These are phyloP conservation scores for Dothidotthia symphoricarpi DNA, from an alignment of 2,329 filamentous ascomycete genomes.

Conservation along the genomic window DNA sequence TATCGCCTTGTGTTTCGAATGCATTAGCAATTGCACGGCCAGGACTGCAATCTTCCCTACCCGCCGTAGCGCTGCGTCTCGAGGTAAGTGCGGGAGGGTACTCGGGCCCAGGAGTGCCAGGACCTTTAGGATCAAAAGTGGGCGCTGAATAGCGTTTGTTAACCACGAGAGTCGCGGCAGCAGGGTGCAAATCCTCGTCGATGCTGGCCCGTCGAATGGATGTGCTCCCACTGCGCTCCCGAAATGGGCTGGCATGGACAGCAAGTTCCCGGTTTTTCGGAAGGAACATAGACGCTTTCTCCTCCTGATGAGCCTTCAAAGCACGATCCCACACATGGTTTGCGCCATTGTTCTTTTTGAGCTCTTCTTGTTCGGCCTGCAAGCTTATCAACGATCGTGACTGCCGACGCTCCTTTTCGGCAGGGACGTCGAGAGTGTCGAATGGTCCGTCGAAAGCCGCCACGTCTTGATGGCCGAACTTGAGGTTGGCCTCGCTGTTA, in stretches of 20 bases:
- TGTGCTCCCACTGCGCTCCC: constrained; percentile 33
- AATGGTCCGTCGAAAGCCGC: constrained; percentile 19
- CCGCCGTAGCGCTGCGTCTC: constrained; percentile 23
- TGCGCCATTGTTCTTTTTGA: constrained; percentile 22
- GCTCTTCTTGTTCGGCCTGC: constrained; percentile 26
- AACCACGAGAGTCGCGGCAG: neutral
- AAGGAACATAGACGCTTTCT: constrained; percentile 37
- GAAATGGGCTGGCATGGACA: constrained; percentile 27
- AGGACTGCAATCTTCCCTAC: constrained; percentile 5
- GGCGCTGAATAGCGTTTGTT: constrained; percentile 14
- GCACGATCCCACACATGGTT: constrained; percentile 39
- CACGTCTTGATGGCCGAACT: constrained; percentile 2
- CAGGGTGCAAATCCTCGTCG: constrained; percentile 2
- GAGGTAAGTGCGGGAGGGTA: constrained; percentile 1
- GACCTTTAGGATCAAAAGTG: constrained; percentile 1
- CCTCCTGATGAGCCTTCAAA: constrained; percentile 37
- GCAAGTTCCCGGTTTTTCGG: constrained; percentile 33
- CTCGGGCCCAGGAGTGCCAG: neutral
- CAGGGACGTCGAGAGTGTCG: constrained; percentile 13
- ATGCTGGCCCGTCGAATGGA: constrained; percentile 8
- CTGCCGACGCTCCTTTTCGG: constrained; percentile 22
- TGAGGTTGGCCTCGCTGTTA: constrained; percentile 32
- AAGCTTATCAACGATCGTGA: constrained; percentile 34
- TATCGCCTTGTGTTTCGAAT: constrained; percentile 32
- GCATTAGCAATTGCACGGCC: constrained; percentile 14